phyloP scores from a whole-genome alignment of 768 basidiomycete species.

The Pleurotus salmoneostramineus region DNA sequence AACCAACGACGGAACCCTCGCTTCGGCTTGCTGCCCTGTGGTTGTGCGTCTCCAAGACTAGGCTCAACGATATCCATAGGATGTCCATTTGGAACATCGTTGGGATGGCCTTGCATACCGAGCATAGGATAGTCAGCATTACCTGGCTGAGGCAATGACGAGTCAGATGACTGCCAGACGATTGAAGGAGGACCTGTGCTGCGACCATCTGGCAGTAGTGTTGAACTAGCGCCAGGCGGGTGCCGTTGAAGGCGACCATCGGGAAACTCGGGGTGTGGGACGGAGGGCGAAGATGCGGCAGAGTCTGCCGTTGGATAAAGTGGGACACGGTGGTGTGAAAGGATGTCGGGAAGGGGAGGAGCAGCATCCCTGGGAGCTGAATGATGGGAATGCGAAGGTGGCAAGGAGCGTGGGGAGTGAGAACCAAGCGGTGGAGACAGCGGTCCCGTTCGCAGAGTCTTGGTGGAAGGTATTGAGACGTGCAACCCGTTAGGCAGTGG shows the following conservation, averaged over 20 bases:
- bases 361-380: slow-evolving; percentile 10
- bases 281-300: slow-evolving; percentile 8
- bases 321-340: slow-evolving; percentile 49
- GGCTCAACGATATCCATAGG: slow-evolving; percentile 16
- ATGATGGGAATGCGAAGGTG: slow-evolving; percentile 24
- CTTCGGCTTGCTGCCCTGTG: slow-evolving; percentile 48
- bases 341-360: slow-evolving; percentile 42
- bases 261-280: slow-evolving; percentile 14
- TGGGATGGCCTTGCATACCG: slow-evolving; percentile 42
- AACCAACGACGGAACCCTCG: slow-evolving; percentile 67
- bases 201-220: slow-evolving; percentile 20
- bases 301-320: slow-evolving; percentile 34
- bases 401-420: slow-evolving; percentile 26
- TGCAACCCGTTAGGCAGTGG: slow-evolving; percentile 55
- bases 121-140: slow-evolving; percentile 55
- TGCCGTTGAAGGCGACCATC: slow-evolving; percentile 30
- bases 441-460: slow-evolving; percentile 29
- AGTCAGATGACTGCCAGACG: slow-evolving; percentile 17
- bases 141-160: slow-evolving; percentile 12
- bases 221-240: slow-evolving; percentile 23
- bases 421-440: slow-evolving; percentile 25
- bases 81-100: slow-evolving; percentile 41
- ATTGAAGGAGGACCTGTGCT: slow-evolving; percentile 23
- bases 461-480: slow-evolving; percentile 25
- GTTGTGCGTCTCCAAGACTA: slow-evolving; percentile 21